Percentiles rank a stretch among this genome's conserved stretches.
Conservation (phyloP, 805 yeast genomes). For the Sungouiozyma ichnusensis region DNA sequence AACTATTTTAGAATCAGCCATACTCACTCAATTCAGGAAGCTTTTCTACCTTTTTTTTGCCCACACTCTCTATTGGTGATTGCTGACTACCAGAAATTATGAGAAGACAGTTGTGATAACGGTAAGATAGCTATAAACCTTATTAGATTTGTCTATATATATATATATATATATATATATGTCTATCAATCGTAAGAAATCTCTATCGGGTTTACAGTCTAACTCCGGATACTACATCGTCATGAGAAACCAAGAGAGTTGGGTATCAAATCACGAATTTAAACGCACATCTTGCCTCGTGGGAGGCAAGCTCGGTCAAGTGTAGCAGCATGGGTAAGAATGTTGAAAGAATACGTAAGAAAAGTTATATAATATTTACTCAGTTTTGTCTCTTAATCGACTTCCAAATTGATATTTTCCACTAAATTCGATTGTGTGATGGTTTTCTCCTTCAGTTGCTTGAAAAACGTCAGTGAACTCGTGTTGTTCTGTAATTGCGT, state of each 20-base stretch:
- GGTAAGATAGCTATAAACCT: no score
- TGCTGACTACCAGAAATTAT: no score
- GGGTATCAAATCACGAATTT: no score
- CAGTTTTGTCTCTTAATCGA: constrained; percentile 13
- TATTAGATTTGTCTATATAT: no score
- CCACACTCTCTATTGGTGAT: no score
- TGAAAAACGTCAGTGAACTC: constrained; percentile 22
- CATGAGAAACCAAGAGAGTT: no score
- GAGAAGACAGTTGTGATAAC: no score
- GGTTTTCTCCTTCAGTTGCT: constrained; percentile 16
- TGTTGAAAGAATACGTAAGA: neutral
- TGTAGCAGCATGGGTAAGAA: no score
- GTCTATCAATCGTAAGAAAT: neutral
- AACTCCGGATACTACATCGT: neutral
- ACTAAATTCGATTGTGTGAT: constrained; percentile 14
- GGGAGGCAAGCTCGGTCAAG: no score
- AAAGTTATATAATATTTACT: neutral
- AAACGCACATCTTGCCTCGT: no score
- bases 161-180: no score
- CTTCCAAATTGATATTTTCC: constrained; percentile 21
- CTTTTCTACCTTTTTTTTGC: no score
- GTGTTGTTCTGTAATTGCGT: constrained; percentile 14
- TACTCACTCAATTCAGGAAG: neutral
- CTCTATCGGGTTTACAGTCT: neutral
- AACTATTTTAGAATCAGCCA: neutral